Evolutionary conservation across 768 basidiomycete species (phyloP), one percentile per base, ranked within the genome.

Genomic region (Myochromella boudieri): DNA sequence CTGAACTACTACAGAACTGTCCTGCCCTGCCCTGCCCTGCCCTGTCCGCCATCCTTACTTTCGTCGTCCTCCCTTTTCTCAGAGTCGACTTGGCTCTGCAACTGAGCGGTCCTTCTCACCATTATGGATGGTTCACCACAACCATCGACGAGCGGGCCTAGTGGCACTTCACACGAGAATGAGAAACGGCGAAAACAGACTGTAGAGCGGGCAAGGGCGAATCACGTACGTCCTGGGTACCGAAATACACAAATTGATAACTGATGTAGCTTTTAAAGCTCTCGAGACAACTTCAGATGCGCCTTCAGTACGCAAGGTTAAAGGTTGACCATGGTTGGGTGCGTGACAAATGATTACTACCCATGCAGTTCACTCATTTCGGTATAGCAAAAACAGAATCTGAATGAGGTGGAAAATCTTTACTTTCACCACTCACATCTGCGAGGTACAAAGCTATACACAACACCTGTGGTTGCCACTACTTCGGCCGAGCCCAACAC

Each of bases 281-380:
- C 21, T 82, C 82, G 3, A 74, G 83, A 51, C 85, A 89, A 52
- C 71, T 90, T 18, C 84, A 84, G 57, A 73, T 86, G 65, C 78
- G 87, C 20, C 69, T 90, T 14, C 87, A 85, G 57, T 90, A 89
- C 56, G 87, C 87, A 11, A 74, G 77, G 60, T 69, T 90, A 48
- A 90, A 90, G 60, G 87, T 90, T 39, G 86, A 90, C 53, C 77
- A 87, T 60, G 87, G 87, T 34, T 90, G 87, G 87, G 87, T 87
- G 61, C 32, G 81, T 69, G 31, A 10, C 38, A 22, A 15, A 25
- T 21, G 18, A 14, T 22, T 12, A 8, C n/a, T 22, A 20, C 29
- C 21, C 11, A 14, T 22, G n/a, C 17, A 25, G 15, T 20, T 44
- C 24, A 44, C 37, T 21, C 25, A 18, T 28, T 39, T 48, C 37